Percentiles rank a stretch among this genome's conserved stretches.
Evolutionary conservation across 768 basidiomycete species (phyloP).

Genomic region (Pleurotus platypus): DNA sequence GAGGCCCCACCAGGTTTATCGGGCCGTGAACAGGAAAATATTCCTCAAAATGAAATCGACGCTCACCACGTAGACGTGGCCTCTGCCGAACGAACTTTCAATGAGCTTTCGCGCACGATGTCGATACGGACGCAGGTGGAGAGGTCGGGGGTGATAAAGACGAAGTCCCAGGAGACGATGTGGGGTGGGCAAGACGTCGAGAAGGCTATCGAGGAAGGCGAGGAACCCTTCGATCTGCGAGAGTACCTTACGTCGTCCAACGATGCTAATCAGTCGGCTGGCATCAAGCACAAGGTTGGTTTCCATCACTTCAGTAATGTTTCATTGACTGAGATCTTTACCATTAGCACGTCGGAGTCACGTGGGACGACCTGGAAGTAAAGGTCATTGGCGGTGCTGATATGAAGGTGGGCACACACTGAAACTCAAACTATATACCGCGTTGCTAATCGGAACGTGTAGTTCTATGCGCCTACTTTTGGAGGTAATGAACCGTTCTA

Average conservation of each 20-base stretch:
- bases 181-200: constrained; percentile 38
- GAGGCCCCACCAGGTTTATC: neutral
- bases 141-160: neutral
- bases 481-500: constrained; percentile 33
- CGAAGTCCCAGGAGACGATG: constrained; percentile 8
- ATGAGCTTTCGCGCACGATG: constrained; percentile 47
- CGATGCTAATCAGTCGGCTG: constrained; percentile 60
- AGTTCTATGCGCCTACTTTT: constrained; percentile 61
- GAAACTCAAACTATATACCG: neutral
- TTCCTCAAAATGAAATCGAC: constrained; percentile 7
- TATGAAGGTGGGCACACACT: constrained; percentile 42
- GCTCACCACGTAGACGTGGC: constrained; percentile 43
- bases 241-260: constrained; percentile 68
- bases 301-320: neutral
- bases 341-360: constrained; percentile 61
- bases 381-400: constrained; percentile 51
- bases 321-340: neutral
- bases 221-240: constrained; percentile 53
- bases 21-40: constrained; percentile 4
- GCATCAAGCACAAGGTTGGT: constrained; percentile 58
- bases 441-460: neutral
- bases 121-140: constrained; percentile 22
- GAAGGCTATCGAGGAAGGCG: constrained; percentile 25
- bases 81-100: constrained; percentile 49
- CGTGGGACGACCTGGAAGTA: constrained; percentile 69